Percentiles rank a stretch among this genome's conserved stretches.
phyloP scores from a whole-genome alignment of 2,329 filamentous ascomycete species.

The Neobulgaria alba region DNA sequence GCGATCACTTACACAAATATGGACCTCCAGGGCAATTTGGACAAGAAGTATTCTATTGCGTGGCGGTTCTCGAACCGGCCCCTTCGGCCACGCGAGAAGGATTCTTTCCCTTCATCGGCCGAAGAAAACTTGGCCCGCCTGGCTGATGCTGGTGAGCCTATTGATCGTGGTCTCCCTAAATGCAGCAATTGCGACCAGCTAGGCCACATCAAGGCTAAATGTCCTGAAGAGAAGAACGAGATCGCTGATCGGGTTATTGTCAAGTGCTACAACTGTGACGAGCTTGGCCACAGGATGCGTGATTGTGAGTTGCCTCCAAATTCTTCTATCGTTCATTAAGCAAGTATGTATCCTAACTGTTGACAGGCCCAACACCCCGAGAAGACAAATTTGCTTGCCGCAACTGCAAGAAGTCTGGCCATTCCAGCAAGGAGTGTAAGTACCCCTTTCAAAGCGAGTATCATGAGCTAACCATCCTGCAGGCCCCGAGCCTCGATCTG shows the following conservation, averaged over 20 bases:
- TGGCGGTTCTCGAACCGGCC: slow-evolving; percentile 53
- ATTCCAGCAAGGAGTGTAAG: slow-evolving; percentile 27
- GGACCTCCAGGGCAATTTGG: slow-evolving; percentile 61
- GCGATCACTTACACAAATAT: slow-evolving; percentile 55
- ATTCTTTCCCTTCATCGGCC: slow-evolving; percentile 48
- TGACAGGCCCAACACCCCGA: slow-evolving; percentile 45
- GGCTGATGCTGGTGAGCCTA: slow-evolving; percentile 55
- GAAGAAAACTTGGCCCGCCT: slow-evolving; percentile 57
- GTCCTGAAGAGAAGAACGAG: slow-evolving; percentile 49
- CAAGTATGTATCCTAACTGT: not conserved
- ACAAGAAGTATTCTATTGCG: slow-evolving; percentile 54
- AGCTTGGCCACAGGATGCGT: slow-evolving; percentile 56
- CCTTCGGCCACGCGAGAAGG: slow-evolving; percentile 47
- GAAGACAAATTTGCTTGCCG: slow-evolving; percentile 58
- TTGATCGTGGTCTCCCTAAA: slow-evolving; percentile 48
- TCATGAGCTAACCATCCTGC: slow-evolving; percentile 1
- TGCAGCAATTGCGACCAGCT: slow-evolving; percentile 34
- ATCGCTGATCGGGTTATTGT: slow-evolving; percentile 37
- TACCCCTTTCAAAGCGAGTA: not conserved
- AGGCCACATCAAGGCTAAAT: slow-evolving; percentile 54
- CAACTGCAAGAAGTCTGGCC: slow-evolving; percentile 48
- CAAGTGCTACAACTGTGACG: slow-evolving; percentile 56
- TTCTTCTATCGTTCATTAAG: not conserved
- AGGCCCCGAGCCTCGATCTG: slow-evolving; percentile 48
- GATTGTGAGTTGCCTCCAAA: slow-evolving; percentile 47